phyloP scores from a whole-genome alignment of 2,329 filamentous ascomycete genomes.

The Pseudocercospora crystallina region DNA sequence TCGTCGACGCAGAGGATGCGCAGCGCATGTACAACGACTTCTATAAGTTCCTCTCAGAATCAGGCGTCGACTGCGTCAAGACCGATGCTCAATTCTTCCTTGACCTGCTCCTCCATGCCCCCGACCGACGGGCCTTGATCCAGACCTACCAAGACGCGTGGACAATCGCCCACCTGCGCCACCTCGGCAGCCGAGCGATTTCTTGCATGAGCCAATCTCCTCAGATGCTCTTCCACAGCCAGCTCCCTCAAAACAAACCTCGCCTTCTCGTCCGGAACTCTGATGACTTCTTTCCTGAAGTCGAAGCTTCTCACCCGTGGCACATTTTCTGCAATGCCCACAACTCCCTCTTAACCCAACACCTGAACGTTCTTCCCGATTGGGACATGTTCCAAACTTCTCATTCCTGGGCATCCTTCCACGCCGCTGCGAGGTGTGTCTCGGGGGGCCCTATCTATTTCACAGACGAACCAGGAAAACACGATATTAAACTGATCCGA shows the following conservation, averaged over 20 bases:
- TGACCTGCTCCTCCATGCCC: conserved; percentile 69
- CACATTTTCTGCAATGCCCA: conserved; percentile 94
- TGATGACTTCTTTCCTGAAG: conserved; percentile 86
- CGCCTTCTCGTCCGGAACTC: conserved; percentile 79
- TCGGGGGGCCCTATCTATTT: conserved; percentile 93
- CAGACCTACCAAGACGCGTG: conserved; percentile 81
- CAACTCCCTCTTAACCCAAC: conserved; percentile 77
- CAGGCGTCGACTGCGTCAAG: conserved; percentile 84
- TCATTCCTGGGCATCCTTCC: conserved; percentile 73
- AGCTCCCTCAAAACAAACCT: conserved; percentile 74
- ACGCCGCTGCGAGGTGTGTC: conserved; percentile 85
- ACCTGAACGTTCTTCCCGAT: conserved; percentile 84
- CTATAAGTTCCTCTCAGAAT: conserved; percentile 73
- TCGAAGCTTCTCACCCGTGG: conserved; percentile 82
- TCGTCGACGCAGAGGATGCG: conserved; percentile 74
- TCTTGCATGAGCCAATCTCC: conserved; percentile 95
- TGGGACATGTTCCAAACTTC: conserved; percentile 74
- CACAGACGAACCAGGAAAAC: conserved; percentile 81
- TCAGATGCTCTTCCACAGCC: conserved; percentile 79
- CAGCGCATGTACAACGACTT: conserved; percentile 83
- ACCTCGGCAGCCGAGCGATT: conserved; percentile 76
- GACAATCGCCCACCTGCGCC: conserved; percentile 71
- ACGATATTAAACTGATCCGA: conserved; percentile 71
- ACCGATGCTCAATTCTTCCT: conserved; percentile 90
- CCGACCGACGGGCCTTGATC: conserved; percentile 69